Evolutionary conservation across 1,284 basidiomycete genomes (phyloP), one percentile per base, ranked within the genome.

Genomic region (Coniferiporia weirii): DNA sequence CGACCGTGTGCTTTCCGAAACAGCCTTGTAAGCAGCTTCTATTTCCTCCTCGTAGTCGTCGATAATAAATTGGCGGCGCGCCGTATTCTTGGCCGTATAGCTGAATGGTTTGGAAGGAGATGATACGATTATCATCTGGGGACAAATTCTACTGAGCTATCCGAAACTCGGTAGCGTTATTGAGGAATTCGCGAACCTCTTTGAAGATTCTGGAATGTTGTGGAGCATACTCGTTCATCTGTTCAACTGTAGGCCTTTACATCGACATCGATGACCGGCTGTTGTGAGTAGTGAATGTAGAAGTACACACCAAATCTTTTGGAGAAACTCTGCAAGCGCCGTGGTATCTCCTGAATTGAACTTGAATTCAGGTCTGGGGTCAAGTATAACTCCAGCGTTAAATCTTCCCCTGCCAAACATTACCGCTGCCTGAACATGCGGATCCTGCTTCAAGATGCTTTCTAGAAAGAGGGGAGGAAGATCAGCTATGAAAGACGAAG

Each of bases 361-460:
- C 2, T 59, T 52, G 34, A 66, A 66, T 15, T 63, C 64, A 4
- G 68, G 61, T 7, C 52, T 64, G 0, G 76, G 76, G 36, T 79
- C 72, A 12, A 81, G 63, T 10, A 79, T 61, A 13, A 79, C 68
- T 1, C 78, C 78, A 12, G 70, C 71, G 52, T 77, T 74, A 63
- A 75, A 74, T n/a, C 71, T 66, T 5, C 75, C 74, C 1, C 74
- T 65, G 1, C 78, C 78, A 61, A 80, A 71, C 67, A 76, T 70
- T 34, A 76, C 59, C 6, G 67, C 66, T 52, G 64, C 49, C 20
- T 64, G 60, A n/a, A 80, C 66, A 46, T 68, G 52, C 1, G 74
- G 65, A 62, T 76, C 66, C 44, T 70, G 67, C 38, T 68, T 68
- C 35, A 77, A 64, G n/a, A 63, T 62, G 36, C 19, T 36, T 55